Conservation (phyloP, 768 basidiomycete species). For the Tricholoma bakamatsutake region DNA sequence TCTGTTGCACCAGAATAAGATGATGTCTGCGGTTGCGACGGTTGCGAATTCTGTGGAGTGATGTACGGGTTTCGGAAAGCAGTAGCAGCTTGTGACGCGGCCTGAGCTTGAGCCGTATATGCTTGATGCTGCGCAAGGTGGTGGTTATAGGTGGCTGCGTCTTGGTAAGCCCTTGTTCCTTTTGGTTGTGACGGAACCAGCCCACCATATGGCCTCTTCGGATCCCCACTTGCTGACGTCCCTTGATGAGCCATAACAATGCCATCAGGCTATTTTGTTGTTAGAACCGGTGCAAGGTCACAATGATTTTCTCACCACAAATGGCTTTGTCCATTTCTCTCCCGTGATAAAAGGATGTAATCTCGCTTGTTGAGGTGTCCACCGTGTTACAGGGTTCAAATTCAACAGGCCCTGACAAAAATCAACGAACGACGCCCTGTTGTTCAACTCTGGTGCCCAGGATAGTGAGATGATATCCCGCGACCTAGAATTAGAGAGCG, state of each 20-base stretch:
- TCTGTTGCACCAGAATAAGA: slow-evolving; percentile 28
- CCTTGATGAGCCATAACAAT: slow-evolving; percentile 25
- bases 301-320: slow-evolving; percentile 48
- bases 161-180: slow-evolving; percentile 80
- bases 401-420: slow-evolving; percentile 94
- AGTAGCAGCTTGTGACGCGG: slow-evolving; percentile 64
- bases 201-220: slow-evolving; percentile 91
- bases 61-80: slow-evolving; percentile 82
- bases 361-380: slow-evolving; percentile 96
- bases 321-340: slow-evolving; percentile 88
- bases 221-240: slow-evolving; percentile 38
- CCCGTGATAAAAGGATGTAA: slow-evolving; percentile 98
- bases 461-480: not conserved
- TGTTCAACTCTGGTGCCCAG: slow-evolving; percentile 73
- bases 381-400: slow-evolving; percentile 90
- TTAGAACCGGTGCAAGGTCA: not conserved
- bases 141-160: slow-evolving; percentile 92
- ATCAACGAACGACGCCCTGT: slow-evolving; percentile 93
- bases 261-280: slow-evolving; percentile 45
- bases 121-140: slow-evolving; percentile 93
- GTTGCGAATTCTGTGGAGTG: slow-evolving; percentile 39
- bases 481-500: slow-evolving; percentile 16
- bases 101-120: slow-evolving; percentile 83
- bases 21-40: slow-evolving; percentile 26
- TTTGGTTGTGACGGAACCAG: slow-evolving; percentile 86